Conservation (phyloP, 2,329 filamentous ascomycete species). For the Clonostachys solani region DNA sequence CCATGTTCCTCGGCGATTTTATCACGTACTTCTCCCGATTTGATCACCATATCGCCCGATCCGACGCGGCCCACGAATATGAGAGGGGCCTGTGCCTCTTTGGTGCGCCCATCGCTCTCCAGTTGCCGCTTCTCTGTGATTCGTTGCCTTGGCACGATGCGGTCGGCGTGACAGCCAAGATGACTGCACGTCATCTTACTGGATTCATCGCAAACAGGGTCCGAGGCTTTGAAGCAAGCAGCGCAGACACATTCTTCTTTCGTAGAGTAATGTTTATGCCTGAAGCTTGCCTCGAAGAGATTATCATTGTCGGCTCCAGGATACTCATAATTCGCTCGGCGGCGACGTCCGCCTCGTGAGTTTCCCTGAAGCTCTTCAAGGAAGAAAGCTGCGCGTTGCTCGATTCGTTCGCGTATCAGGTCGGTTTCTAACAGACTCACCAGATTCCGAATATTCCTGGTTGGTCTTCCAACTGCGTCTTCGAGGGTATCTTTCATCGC, state of each 20-base stretch:
- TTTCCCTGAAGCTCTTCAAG: neutral
- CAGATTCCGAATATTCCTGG: slow-evolving; percentile 15
- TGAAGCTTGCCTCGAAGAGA: neutral
- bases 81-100: neutral
- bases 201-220: neutral
- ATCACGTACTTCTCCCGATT: neutral
- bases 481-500: slow-evolving; percentile 12
- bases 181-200: neutral
- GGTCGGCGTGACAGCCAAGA: neutral
- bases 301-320: neutral
- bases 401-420: neutral
- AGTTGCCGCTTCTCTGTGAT: neutral
- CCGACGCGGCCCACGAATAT: neutral
- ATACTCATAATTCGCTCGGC: neutral
- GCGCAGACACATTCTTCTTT: neutral
- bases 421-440: neutral
- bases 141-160: neutral
- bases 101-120: neutral
- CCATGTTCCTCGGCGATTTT: neutral
- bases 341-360: neutral
- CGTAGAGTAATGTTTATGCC: neutral
- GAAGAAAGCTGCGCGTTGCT: neutral
- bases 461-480: slow-evolving; percentile 17
- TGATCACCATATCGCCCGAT: slow-evolving; percentile 1
- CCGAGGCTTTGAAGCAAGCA: neutral